Evolutionary conservation across 2,329 filamentous ascomycete species (phyloP).

Genomic region (Scolecobasidium constrictum): DNA sequence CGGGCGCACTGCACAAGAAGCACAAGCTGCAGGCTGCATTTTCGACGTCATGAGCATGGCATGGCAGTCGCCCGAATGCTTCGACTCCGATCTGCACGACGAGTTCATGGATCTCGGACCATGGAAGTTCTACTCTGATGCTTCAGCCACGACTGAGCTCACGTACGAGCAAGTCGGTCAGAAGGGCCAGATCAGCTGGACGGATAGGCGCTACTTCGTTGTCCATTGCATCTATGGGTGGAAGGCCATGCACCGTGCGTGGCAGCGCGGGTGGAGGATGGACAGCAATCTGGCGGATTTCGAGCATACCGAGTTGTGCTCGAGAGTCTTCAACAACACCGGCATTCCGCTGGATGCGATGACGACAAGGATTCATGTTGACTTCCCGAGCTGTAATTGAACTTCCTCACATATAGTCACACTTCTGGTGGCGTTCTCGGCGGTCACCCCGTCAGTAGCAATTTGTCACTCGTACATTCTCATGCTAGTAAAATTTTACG

Average conservation of each 20-base stretch:
- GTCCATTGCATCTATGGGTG: conserved; percentile 8
- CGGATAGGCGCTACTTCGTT: conserved; percentile 5
- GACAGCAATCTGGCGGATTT: conserved; percentile 8
- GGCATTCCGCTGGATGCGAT: conserved; percentile 7
- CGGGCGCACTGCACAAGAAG: conserved; percentile 3
- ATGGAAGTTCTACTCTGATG: conserved; percentile 8
- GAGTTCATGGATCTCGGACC: conserved; percentile 8
- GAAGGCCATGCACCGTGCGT: conserved; percentile 9
- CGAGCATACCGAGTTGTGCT: conserved; percentile 9
- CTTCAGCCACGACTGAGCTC: neutral
- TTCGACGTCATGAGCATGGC: conserved; percentile 10
- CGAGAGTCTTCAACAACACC: conserved; percentile 8
- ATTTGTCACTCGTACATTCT: too few relatives aligned
- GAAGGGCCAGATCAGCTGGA: conserved; percentile 5
- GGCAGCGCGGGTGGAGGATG: conserved; percentile 9
- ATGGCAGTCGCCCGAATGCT: conserved; percentile 9
- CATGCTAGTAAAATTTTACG: too few relatives aligned
- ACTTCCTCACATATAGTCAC: too few relatives aligned
- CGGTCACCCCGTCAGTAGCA: too few relatives aligned
- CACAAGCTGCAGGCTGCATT: conserved; percentile 6
- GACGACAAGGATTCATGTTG: conserved; percentile 9
- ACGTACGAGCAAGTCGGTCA: conserved; percentile 5
- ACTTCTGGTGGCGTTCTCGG: too few relatives aligned
- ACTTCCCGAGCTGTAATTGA: conserved; percentile 10
- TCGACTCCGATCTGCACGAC: conserved; percentile 8